phyloP scores from a whole-genome alignment of 177 flowering plant species.

The Vitis hybrid region DNA sequence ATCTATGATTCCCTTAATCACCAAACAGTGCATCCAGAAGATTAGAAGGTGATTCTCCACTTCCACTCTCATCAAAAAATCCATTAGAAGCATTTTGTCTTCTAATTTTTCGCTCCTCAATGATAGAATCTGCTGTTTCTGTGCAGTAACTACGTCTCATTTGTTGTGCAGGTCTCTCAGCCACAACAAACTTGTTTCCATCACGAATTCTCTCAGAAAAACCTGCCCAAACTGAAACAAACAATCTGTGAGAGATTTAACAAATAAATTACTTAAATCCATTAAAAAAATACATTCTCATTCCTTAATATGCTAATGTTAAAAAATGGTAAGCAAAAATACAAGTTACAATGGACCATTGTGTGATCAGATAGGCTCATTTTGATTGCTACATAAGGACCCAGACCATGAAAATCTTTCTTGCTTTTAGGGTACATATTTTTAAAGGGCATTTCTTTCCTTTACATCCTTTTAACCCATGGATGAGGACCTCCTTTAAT shows the following conservation, averaged over 20 bases:
- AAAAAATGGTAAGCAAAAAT: no score
- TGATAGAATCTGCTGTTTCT: constrained; percentile 54
- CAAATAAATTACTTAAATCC: neutral
- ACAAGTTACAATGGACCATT: no score
- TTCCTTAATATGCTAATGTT: no score
- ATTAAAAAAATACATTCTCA: no score
- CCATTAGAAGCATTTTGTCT: constrained; percentile 61
- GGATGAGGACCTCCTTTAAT: no score
- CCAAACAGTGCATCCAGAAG: constrained; percentile 61
- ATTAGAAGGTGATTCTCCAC: constrained; percentile 48
- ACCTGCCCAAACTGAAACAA: constrained; percentile 92
- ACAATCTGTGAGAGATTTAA: neutral
- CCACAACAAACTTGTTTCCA: constrained; percentile 85
- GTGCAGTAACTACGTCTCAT: constrained; percentile 50
- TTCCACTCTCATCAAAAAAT: constrained; percentile 55
- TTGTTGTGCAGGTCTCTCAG: constrained; percentile 74
- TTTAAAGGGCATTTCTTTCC: no score
- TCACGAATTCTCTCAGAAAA: constrained; percentile 85
- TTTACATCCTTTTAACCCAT: no score
- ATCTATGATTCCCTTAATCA: constrained; percentile 18
- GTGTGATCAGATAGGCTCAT: neutral
- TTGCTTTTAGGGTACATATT: no score
- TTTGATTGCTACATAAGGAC: neutral
- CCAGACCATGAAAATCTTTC: no score
- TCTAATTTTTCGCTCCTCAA: constrained; percentile 61